Evolutionary conservation across 2,329 filamentous ascomycete species (phyloP), one percentile per base, ranked within the genome.

Genomic region (Fusarium incarnatum): DNA sequence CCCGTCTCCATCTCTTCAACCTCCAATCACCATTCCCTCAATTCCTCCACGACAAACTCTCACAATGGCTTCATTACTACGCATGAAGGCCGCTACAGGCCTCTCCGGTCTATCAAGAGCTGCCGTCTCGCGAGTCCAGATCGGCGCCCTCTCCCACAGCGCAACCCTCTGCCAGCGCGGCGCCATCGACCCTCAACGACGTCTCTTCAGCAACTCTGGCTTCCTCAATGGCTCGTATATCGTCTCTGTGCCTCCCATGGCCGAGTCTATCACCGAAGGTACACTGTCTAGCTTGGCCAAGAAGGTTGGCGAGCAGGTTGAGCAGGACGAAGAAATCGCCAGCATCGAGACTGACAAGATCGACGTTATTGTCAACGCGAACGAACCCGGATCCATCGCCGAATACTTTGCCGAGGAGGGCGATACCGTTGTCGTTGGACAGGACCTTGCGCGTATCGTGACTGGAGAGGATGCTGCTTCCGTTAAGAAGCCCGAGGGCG

Each of bases 321-420:
- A 78, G 42, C 70, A 68, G 28, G 77, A 78, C 45, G 77, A 79
- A 47, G 77, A 78, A 49, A 66, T 78, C 22, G 77, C 76, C 22
- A 79, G 71, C 56, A 78, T 78, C 59, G 77, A 78, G 66, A 78
- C 77, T 3, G 77, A 78, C 71, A 78, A 78, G 73, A 78, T 78
- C 9, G 77, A 78, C 42, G 69, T 78, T 25, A 68, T 77, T 3
- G 77, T 78, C 13, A 77, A 72, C 56, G 73, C 76, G 7, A 70
- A 64, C 23, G 72, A 78, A 45, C 60, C 60, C 8, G 77, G 71
- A 16, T 59, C 72, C 15, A 64, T 79, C 2, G 72, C 69, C 27
- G 77, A 79, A 65, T 71, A 77, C 23, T 77, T 78, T 57, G 77
- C 70, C 15, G 72, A 71, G 10, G 77, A 79, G 67, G 77, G 77